These are phyloP conservation scores for Cystofilobasidium bisporidii DNA, from an alignment of 768 basidiomycete species.

Conservation along the genomic window DNA sequence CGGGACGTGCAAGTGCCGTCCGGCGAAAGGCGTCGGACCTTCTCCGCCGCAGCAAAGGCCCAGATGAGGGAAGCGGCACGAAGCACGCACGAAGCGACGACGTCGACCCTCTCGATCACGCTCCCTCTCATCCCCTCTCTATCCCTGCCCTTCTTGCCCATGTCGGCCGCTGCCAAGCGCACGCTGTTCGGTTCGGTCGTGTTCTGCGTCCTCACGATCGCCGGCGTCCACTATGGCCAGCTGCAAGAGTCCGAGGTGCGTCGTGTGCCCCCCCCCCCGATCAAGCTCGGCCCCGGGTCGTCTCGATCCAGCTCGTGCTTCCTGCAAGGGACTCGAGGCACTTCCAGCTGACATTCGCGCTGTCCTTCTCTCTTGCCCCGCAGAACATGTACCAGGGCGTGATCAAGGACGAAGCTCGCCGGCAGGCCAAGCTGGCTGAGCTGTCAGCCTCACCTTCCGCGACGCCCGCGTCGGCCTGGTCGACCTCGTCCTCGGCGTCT, in stretches of 20 bases:
- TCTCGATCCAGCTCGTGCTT: not conserved
- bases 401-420: conserved; percentile 12
- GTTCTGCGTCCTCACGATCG: conserved; percentile 4
- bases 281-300: no score
- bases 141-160: not conserved
- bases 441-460: not conserved
- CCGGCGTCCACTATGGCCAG: conserved; percentile 15
- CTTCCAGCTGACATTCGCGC: no score
- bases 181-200: conserved; percentile 4
- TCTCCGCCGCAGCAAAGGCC: no score
- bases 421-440: conserved; percentile 12
- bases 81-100: no score
- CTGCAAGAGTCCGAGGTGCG: conserved; percentile 12
- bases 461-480: not conserved
- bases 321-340: no score
- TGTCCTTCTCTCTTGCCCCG: not conserved
- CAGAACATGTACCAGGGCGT: conserved; percentile 18
- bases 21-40: no score
- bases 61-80: no score
- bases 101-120: no score
- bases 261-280: not conserved
- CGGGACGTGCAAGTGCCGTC: no score
- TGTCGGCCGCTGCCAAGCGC: conserved; percentile 11
- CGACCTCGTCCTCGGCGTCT: not conserved
- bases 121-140: no score